Conservation (phyloP, 371 early-diverging fungal species). For the Syncephalastrum sp. region DNA sequence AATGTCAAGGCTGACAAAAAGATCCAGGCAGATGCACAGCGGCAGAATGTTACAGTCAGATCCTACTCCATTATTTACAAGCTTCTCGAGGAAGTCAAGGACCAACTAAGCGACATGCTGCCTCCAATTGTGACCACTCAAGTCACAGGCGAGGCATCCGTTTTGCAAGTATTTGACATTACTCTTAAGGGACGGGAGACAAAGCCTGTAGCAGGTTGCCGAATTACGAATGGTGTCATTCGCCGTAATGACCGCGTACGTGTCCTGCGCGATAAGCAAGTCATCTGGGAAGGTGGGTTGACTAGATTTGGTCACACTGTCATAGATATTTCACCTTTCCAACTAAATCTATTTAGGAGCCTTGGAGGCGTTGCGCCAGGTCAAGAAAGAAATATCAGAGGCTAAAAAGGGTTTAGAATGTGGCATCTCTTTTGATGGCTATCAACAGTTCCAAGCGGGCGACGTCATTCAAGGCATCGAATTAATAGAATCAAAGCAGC, state of each 20-base stretch:
- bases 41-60: constrained; percentile 63
- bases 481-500: constrained; percentile 55
- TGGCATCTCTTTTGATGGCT: constrained; percentile 86
- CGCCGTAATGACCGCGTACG: constrained; percentile 59
- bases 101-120: constrained; percentile 70
- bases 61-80: constrained; percentile 86
- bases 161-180: constrained; percentile 81
- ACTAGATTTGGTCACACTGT: neutral
- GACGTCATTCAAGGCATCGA: constrained; percentile 77
- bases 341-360: constrained; percentile 35
- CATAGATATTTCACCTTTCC: no score
- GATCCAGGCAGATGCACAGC: constrained; percentile 61
- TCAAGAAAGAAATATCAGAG: constrained; percentile 88
- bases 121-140: constrained; percentile 76
- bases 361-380: constrained; percentile 68
- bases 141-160: constrained; percentile 86
- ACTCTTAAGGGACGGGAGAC: constrained; percentile 66
- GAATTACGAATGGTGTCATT: constrained; percentile 77
- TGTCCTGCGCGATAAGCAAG: constrained; percentile 64
- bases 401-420: constrained; percentile 91
- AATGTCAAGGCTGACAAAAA: constrained; percentile 83
- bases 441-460: constrained; percentile 71
- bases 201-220: constrained; percentile 83
- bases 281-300: constrained; percentile 65
- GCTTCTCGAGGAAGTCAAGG: constrained; percentile 85